Evolutionary conservation across 495 filamentous ascomycete genomes (phyloP), one percentile per base, ranked within the genome.

Genomic region (Mytilinidion resinicola): DNA sequence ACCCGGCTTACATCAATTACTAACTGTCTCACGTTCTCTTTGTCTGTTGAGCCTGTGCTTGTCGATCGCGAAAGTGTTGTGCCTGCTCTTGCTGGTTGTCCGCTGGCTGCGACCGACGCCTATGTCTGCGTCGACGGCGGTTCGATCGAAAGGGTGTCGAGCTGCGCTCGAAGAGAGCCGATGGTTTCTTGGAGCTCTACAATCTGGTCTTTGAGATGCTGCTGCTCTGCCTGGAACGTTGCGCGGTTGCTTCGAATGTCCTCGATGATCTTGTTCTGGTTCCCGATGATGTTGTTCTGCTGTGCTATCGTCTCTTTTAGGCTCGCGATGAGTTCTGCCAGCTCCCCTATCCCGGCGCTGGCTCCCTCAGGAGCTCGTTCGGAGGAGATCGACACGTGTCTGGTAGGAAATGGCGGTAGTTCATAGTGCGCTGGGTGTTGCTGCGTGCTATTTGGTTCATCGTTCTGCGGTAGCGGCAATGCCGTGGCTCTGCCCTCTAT

Each of bases 251-350:
- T 41, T 6, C 51, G 35, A 21, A 12, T 55, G 57, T 19, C 48
- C 50, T 3, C 49, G 3, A 12, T 6, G n/a, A 58, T 14, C n/a
- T 58, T 33, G 17, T 5, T 53, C 9, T 19, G n/a, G n/a, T n/a
- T 54, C 51, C 41, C 35, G 11, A 54, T 54, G 36, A 54, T 54
- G n/a, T 17, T 54, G 35, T 36, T 54, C n/a, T 54, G 51, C 19
- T 54, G 7, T 54, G 6, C 42, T 46, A 46, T 51, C 11, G 47
- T 51, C 11, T 37, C 55, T 37, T 36, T 46, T 35, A 58, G 46
- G 35, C 44, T 41, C 11, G 44, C 55, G 30, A 58, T 51, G 34
- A 58, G 55, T 46, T 58, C 17, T 20, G 19, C 44, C 12, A 51
- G n/a, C 15, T 58, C 55, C n/a, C 41, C 55, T 42, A 51, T 25